Percentiles rank a stretch among this genome's conserved stretches.
These are phyloP conservation scores for Triglochin maritima DNA, from an alignment of 106 monocot genomes.

Conservation along the genomic window DNA sequence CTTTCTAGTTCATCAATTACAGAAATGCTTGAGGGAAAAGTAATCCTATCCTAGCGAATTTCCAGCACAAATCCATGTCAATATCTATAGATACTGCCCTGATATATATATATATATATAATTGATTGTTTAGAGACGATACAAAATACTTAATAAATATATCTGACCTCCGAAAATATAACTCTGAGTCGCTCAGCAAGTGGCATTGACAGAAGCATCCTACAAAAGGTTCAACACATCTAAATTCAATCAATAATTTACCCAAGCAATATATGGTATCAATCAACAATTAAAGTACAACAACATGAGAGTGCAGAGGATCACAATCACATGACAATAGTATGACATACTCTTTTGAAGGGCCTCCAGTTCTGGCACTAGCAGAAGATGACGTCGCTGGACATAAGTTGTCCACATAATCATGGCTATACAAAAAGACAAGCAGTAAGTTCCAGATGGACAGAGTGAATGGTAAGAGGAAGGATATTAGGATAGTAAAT, in stretches of 20 bases:
- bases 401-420: constrained; percentile 44
- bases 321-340: background rate
- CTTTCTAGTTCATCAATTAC: too few relatives aligned
- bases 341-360: constrained; percentile 22
- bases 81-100: background rate
- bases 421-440: constrained; percentile 28
- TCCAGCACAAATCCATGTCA: background rate
- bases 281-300: background rate
- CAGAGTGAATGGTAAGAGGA: background rate
- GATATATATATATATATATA: background rate
- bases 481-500: background rate
- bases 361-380: constrained; percentile 17
- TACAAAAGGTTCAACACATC: constrained; percentile 13
- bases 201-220: constrained; percentile 31
- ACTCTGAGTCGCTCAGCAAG: constrained; percentile 54
- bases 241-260: background rate
- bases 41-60: background rate
- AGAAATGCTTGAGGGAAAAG: background rate
- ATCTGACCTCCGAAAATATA: constrained; percentile 53
- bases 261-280: background rate
- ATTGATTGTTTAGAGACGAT: background rate
- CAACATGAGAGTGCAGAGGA: background rate
- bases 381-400: constrained; percentile 19
- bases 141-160: background rate
- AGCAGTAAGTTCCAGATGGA: background rate